Conservation (phyloP, 352 stramenopile species). For the Pilasporangium apinafurcum region DNA sequence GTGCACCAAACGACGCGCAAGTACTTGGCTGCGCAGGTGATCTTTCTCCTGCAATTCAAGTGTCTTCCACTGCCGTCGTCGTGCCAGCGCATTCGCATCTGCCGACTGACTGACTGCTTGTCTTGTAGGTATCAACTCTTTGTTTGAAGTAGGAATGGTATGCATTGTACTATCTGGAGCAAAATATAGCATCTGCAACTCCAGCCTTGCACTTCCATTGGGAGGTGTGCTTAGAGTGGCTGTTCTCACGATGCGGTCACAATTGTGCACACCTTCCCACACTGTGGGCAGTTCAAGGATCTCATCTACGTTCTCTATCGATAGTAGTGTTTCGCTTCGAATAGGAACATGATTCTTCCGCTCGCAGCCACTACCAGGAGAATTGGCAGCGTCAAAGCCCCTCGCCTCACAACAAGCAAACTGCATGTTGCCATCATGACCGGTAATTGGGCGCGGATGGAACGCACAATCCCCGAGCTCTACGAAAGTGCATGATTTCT, state of each 20-base stretch:
- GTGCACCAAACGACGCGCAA: constrained; percentile 32
- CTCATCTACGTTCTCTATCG: constrained; percentile 9
- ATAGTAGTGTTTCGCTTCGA: not conserved
- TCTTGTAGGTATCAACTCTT: not conserved
- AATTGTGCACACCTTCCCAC: constrained; percentile 27
- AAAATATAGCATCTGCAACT: too few species aligned
- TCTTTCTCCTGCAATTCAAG: constrained; percentile 67
- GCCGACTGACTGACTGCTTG: not conserved
- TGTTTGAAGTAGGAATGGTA: too few species aligned
- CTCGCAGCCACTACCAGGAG: constrained; percentile 33
- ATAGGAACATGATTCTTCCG: constrained; percentile 24
- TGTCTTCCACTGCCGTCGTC: constrained; percentile 35
- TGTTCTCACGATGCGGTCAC: not conserved
- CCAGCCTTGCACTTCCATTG: constrained; percentile 12
- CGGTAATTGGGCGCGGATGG: constrained; percentile 34
- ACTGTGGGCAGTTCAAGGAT: constrained; percentile 21
- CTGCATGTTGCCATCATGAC: constrained; percentile 26
- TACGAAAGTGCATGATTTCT: constrained; percentile 26
- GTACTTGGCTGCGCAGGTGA: constrained; percentile 35
- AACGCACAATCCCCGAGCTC: constrained; percentile 37
- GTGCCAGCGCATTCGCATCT: constrained; percentile 6
- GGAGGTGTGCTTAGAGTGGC: not conserved
- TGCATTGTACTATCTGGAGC: too few species aligned
- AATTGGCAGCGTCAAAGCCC: constrained; percentile 44
- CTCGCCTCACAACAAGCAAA: constrained; percentile 42